Evolutionary conservation across 2,329 filamentous ascomycete species (phyloP).

Genomic region (Allantophomopsis cytisporea): DNA sequence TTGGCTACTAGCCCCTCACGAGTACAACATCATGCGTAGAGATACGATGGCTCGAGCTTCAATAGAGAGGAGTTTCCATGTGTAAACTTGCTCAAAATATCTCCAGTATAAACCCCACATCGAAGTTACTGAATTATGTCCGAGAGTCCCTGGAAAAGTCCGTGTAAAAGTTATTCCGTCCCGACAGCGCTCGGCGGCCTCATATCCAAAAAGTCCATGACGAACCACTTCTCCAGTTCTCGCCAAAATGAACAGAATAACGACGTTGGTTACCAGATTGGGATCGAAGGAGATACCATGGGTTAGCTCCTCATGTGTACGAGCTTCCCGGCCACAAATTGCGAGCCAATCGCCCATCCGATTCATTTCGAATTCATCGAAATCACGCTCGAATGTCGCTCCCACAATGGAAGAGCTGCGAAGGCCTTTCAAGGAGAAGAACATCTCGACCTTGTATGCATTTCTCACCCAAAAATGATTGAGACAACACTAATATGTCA

Average conservation of each 20-base stretch:
- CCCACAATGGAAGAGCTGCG: slow-evolving; percentile 52
- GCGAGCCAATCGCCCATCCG: slow-evolving; percentile 13
- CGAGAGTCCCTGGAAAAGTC: too few species aligned
- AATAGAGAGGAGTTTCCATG: too few species aligned
- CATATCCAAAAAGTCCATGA: too few species aligned
- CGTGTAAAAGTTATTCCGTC: too few species aligned
- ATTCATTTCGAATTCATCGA: slow-evolving; percentile 13
- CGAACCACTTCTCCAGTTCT: not conserved
- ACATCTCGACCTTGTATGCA: slow-evolving; percentile 48
- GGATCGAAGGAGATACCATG: slow-evolving; percentile 12
- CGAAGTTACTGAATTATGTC: too few species aligned
- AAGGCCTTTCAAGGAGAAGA: slow-evolving; percentile 51
- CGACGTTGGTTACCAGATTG: slow-evolving; percentile 9
- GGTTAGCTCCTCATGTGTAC: slow-evolving; percentile 16
- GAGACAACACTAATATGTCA: not conserved
- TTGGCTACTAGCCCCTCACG: too few species aligned
- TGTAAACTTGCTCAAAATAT: too few species aligned
- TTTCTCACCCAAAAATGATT: not conserved
- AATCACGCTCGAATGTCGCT: slow-evolving; percentile 16
- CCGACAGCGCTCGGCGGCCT: too few species aligned
- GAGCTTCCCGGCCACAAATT: slow-evolving; percentile 5
- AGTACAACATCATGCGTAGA: too few species aligned
- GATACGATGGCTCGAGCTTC: too few species aligned
- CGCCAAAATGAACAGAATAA: slow-evolving; percentile 9
- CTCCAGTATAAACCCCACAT: too few species aligned